Evolutionary conservation across 108 stramenopile genomes (phyloP), one percentile per base, ranked within the genome.

Genomic region (Aurantiochytrium sp.): DNA sequence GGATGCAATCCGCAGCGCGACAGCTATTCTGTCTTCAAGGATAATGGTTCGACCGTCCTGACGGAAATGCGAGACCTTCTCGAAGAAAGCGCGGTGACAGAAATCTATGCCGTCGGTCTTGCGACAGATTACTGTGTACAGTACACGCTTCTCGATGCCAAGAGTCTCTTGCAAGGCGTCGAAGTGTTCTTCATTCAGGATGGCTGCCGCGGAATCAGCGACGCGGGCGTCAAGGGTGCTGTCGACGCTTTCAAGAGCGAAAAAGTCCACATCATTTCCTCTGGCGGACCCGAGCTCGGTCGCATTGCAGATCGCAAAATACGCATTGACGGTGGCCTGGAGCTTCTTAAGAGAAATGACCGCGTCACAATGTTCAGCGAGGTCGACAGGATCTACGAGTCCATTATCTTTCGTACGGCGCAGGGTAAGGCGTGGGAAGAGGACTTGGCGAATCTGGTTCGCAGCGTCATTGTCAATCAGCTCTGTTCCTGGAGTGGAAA

Each of bases 41-140:
- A 90, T 19, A 28, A 69, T 47, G 89, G 88, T 5, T n/a, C 51
- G 19, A 16, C 45, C 25, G 89, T 89, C 45, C 43, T 83, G 76
- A 90, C 89, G 6, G 59, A 59, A 29, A 58, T 90, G 58, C 59
- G 72, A 5, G 87, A 44, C 44, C 44, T 87, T 55, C 89, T 90
- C 14, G 59, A 55, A 5, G 73, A 35, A 4, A 35, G 19, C 1
- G 60, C 47, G 21, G 88, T 90, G 4, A 60, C 58, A 5, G 89
- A 88, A 8, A 88, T 90, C 16, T 88, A 89, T 19, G 89, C 88
- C 6, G 89, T 60, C 10, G 89, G 89, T 35, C 83, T 90, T 5
- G 89, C 89, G 4, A 43, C 29, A 19, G 89, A 90, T 21, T 90
- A 58, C 29, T 90, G 89, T 43, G 89, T 90, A 4, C 88, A 89